These are phyloP conservation scores for Fusarium sp. DNA, from an alignment of 2,329 filamentous ascomycete species.

Conservation along the genomic window DNA sequence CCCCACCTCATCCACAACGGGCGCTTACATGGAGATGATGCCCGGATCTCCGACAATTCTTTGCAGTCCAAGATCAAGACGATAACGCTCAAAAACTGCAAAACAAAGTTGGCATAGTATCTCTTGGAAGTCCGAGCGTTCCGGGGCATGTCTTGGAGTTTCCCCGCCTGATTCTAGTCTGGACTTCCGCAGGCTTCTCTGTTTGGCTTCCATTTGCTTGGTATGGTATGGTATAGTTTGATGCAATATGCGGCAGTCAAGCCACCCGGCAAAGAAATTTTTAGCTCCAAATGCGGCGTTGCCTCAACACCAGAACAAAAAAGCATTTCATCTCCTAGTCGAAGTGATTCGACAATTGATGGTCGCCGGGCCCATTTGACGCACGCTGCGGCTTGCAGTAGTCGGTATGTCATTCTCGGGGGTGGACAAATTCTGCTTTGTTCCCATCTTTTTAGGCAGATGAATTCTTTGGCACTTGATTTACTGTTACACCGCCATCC, in stretches of 20 bases:
- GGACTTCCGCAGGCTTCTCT: slow-evolving; percentile 30
- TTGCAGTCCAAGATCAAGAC: slow-evolving; percentile 4
- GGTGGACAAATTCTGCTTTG: slow-evolving; percentile 4
- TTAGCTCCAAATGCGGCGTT: slow-evolving; percentile 18
- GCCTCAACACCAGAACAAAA: slow-evolving; percentile 25
- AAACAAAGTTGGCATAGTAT: neutral
- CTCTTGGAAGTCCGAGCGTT: slow-evolving; percentile 23
- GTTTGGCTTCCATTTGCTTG: slow-evolving; percentile 15
- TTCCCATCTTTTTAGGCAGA: slow-evolving; percentile 43
- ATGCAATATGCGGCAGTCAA: slow-evolving; percentile 32
- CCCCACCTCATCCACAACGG: slow-evolving; percentile 30
- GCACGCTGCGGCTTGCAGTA: slow-evolving; percentile 41
- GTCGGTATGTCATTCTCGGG: slow-evolving; percentile 13
- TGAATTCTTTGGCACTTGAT: slow-evolving; percentile 30
- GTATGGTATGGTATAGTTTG: neutral
- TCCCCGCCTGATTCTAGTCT: slow-evolving; percentile 25
- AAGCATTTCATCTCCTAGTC: neutral
- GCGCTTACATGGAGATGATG: slow-evolving; percentile 20
- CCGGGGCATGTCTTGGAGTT: slow-evolving; percentile 25
- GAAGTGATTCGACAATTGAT: slow-evolving; percentile 6
- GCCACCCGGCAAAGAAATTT: slow-evolving; percentile 21
- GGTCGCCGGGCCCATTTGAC: slow-evolving; percentile 6
- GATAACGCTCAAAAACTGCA: neutral
- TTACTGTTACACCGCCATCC: slow-evolving; percentile 17
- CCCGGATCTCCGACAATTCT: slow-evolving; percentile 3